phyloP scores from a whole-genome alignment of 345 rosid species.

The Eucalyptus viminalis region DNA sequence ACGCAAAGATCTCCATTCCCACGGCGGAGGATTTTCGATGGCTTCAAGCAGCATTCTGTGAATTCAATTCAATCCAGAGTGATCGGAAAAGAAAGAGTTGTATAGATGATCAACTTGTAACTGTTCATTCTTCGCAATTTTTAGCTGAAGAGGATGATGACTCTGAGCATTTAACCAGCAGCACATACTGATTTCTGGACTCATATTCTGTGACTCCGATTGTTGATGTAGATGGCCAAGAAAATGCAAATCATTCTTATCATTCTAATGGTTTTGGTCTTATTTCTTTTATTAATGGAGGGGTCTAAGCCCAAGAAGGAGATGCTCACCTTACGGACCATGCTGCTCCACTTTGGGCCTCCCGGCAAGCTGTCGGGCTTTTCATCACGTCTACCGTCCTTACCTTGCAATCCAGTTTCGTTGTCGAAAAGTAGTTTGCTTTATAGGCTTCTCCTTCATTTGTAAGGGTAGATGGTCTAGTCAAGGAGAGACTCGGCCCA shows the following conservation, averaged over 20 bases:
- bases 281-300: not conserved
- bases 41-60: not conserved
- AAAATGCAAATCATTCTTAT: not conserved
- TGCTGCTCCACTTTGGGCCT: not conserved
- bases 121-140: constrained; percentile 33
- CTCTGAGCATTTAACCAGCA: not conserved
- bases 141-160: constrained; percentile 33
- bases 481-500: not conserved
- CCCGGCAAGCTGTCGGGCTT: not conserved
- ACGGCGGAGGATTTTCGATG: not conserved
- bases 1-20: not conserved
- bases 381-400: not conserved
- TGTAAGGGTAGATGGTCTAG: not conserved
- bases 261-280: not conserved
- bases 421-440: not conserved
- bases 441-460: not conserved
- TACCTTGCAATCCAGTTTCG: not conserved
- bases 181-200: not conserved
- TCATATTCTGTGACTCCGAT: not conserved
- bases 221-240: not conserved
- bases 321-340: not conserved
- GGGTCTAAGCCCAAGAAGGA: not conserved
- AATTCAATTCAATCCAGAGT: not conserved
- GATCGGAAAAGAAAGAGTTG: constrained; percentile 5
- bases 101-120: constrained; percentile 39